Conservation (phyloP, 495 filamentous ascomycete species). For the Cryomyces minteri region DNA sequence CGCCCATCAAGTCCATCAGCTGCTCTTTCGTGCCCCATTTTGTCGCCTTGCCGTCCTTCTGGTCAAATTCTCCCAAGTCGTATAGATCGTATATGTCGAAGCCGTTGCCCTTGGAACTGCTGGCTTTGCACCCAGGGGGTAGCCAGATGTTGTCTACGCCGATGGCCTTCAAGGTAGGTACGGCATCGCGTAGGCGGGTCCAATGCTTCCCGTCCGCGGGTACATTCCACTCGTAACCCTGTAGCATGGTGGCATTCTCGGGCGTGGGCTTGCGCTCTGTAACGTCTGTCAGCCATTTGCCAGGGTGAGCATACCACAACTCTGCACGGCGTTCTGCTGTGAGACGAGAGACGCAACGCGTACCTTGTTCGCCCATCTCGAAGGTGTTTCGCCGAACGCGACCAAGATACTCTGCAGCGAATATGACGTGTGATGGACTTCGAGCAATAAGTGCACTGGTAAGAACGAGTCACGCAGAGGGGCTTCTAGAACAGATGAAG, state of each 20-base stretch:
- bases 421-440: no score
- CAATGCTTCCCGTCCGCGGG: conserved; percentile 47
- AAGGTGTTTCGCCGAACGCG: no score
- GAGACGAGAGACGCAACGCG: no score
- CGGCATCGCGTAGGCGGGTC: conserved; percentile 32
- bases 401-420: no score
- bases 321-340: no score
- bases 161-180: conserved; percentile 36
- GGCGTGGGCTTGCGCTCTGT: conserved; percentile 11
- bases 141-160: conserved; percentile 55
- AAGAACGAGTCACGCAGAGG: no score
- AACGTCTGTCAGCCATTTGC: no score
- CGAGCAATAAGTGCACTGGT: no score
- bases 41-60: conserved; percentile 43
- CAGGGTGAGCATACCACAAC: no score
- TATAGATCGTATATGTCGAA: conserved; percentile 66
- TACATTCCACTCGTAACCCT: conserved; percentile 62
- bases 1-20: conserved; percentile 30
- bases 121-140: conserved; percentile 56
- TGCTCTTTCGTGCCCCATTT: conserved; percentile 59
- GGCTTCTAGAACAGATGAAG: no score
- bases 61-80: conserved; percentile 60
- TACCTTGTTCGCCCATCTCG: no score
- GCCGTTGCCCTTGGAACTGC: conserved; percentile 43
- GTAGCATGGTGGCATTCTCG: conserved; percentile 45